Evolutionary conservation across 805 yeast species (phyloP).

Genomic region (Candida morakotiae): DNA sequence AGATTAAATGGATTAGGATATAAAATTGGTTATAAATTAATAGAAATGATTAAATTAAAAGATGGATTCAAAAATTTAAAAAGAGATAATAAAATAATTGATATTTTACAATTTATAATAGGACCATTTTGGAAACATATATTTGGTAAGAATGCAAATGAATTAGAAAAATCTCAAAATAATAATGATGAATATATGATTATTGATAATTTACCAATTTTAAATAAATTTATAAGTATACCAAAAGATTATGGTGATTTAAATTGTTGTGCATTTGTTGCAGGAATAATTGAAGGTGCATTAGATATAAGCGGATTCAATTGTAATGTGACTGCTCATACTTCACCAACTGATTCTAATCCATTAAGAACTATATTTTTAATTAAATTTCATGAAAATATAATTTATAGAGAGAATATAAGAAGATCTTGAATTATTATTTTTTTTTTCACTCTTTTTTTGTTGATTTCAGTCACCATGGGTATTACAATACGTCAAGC

Average conservation of each 20-base stretch:
- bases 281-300: slow-evolving; percentile 82
- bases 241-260: slow-evolving; percentile 77
- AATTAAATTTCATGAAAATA: slow-evolving; percentile 61
- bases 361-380: slow-evolving; percentile 74
- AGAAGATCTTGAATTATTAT: slow-evolving; percentile 16
- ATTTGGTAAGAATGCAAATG: slow-evolving; percentile 73
- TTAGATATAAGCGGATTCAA: slow-evolving; percentile 68
- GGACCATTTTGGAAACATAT: slow-evolving; percentile 68
- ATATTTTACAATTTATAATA: slow-evolving; percentile 68
- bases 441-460: background rate
- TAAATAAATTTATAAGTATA: slow-evolving; percentile 68
- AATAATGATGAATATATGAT: slow-evolving; percentile 73
- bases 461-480: slow-evolving; percentile 34
- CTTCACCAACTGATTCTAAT: slow-evolving; percentile 53
- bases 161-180: slow-evolving; percentile 68
- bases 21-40: slow-evolving; percentile 65
- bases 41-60: slow-evolving; percentile 66
- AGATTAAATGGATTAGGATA: slow-evolving; percentile 72
- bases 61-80: slow-evolving; percentile 60
- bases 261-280: slow-evolving; percentile 78
- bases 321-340: slow-evolving; percentile 80
- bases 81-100: slow-evolving; percentile 63
- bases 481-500: slow-evolving; percentile 88
- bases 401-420: slow-evolving; percentile 50
- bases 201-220: slow-evolving; percentile 67